Evolutionary conservation across 306 rosid species (phyloP), one percentile per base, ranked within the genome.

Genomic region (Cucurbita moschata): DNA sequence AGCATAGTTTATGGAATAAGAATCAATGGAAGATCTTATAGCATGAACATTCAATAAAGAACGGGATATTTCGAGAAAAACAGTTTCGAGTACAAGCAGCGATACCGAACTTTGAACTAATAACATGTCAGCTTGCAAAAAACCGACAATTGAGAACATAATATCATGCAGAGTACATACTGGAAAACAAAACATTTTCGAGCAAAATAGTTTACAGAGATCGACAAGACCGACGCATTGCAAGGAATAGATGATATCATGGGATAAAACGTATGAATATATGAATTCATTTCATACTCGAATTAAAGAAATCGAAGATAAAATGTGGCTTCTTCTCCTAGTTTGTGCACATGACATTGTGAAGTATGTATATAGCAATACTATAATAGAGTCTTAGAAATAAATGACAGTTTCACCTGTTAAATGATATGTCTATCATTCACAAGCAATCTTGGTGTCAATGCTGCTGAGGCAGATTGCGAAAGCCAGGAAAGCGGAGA

Each of bases 401-500:
- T 8, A 5, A 50, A 51, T 30, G 51, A 70, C 9, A 70, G 8
- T 13, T 30, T 50, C 10, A 53, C 46, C 70, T 60, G 58, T 61
- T 75, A 61, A 46, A 61, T 44, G 71, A 55, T 30, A 26, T n/a
- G 70, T 10, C 42, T 43, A 74, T 85, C 82, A 88, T 83, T 88
- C 94, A 83, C 94, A 88, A 58, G 94, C 94, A 78, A 88, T 88
- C 85, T 88, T 88, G 69, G 94, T 88, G 80, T 88, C 94, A 51
- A 88, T 86, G 80, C 89, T 88, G 89, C 94, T 86, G 82, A 88
- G 94, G 82, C 94, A 88, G 80, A 86, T 84, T 53, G 94, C 90
- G 66, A 88, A 88, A 57, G 94, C 94, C 83, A 84, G 94, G 67
- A 88, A 88, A 46, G 94, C 89, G 0, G 94, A 88, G 71, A 88